These are phyloP conservation scores for Punica granatum DNA, from an alignment of 345 rosid species.

Conservation along the genomic window DNA sequence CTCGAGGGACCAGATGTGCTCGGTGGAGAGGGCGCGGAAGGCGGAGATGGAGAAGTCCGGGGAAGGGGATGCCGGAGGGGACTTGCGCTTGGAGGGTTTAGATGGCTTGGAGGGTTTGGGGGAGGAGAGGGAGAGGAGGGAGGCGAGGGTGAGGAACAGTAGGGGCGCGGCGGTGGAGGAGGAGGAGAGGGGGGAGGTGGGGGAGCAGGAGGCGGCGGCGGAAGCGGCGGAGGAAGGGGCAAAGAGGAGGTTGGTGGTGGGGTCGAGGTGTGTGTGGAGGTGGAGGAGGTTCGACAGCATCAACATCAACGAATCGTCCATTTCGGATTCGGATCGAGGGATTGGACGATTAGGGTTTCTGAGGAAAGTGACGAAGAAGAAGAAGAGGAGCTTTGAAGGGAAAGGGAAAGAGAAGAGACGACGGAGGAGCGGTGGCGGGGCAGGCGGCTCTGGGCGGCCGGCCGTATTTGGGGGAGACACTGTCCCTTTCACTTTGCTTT, in stretches of 20 bases:
- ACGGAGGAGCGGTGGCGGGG: neutral
- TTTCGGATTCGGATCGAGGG: conserved; percentile 10
- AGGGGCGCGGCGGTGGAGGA: conserved; percentile 27
- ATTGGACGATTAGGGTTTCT: conserved; percentile 6
- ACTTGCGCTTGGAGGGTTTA: conserved; percentile 20
- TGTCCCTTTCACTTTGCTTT: neutral
- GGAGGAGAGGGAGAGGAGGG: conserved; percentile 33
- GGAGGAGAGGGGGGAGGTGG: conserved; percentile 35
- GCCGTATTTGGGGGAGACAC: neutral
- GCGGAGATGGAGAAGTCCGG: conserved; percentile 71
- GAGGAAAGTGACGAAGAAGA: neutral
- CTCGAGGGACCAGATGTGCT: conserved; percentile 80
- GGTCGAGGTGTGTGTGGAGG: conserved; percentile 81
- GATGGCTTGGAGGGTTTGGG: conserved; percentile 15
- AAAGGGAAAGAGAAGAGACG: neutral
- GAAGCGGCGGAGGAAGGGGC: conserved; percentile 34
- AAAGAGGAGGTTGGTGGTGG: conserved; percentile 55
- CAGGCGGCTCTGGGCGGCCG: neutral
- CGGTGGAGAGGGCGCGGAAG: conserved; percentile 85
- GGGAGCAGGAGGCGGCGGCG: conserved; percentile 39
- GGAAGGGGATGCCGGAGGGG: conserved; percentile 40
- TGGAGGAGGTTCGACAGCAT: conserved; percentile 90
- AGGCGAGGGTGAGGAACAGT: conserved; percentile 26
- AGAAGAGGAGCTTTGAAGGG: too few relatives aligned
- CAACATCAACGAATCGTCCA: conserved; percentile 83